A percentile compares a stretch with the other conserved stretches of the same genome.
Conservation (phyloP, 1,284 basidiomycete genomes). For the Apiotrichum sp. region DNA sequence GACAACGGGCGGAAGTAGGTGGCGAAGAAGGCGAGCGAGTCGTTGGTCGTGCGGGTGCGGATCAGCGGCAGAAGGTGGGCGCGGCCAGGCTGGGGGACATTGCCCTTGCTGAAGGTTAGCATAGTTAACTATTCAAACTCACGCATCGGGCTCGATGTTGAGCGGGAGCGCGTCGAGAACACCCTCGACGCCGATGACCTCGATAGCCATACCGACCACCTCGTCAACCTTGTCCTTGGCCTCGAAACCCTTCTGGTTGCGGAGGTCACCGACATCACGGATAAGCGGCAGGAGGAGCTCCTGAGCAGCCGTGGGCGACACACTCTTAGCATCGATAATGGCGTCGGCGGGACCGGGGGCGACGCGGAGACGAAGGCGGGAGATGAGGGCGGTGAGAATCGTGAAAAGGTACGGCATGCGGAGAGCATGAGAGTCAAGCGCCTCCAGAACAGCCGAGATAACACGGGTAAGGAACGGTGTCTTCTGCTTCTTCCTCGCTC, state of each 20-base stretch:
- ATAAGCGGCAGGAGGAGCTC: slow-evolving; percentile 68
- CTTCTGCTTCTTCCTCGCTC: slow-evolving; percentile 50
- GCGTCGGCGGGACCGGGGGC: slow-evolving; percentile 41
- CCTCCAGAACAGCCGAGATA: slow-evolving; percentile 58
- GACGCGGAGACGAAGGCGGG: slow-evolving; percentile 45
- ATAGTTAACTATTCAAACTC: not conserved
- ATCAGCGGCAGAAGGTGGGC: slow-evolving; percentile 91
- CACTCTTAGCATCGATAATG: slow-evolving; percentile 45
- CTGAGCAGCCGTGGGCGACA: slow-evolving; percentile 60
- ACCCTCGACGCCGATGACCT: slow-evolving; percentile 75
- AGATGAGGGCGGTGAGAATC: slow-evolving; percentile 52
- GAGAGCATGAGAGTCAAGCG: slow-evolving; percentile 62
- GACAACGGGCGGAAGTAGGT: slow-evolving; percentile 88
- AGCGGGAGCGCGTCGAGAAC: slow-evolving; percentile 73
- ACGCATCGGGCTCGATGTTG: slow-evolving; percentile 70
- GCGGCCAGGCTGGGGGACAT: slow-evolving; percentile 51
- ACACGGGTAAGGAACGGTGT: slow-evolving; percentile 59
- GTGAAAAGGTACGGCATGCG: slow-evolving; percentile 63
- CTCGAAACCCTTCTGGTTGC: slow-evolving; percentile 77
- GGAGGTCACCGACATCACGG: slow-evolving; percentile 64
- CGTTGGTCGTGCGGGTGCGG: slow-evolving; percentile 65
- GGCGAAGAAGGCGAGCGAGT: slow-evolving; percentile 79
- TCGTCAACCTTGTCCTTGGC: slow-evolving; percentile 82
- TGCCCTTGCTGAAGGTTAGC: slow-evolving; percentile 22
- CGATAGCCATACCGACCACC: slow-evolving; percentile 73